Conservation (phyloP, 345 rosid genomes). For the sweet orange (Citrus sinensis) region DNA sequence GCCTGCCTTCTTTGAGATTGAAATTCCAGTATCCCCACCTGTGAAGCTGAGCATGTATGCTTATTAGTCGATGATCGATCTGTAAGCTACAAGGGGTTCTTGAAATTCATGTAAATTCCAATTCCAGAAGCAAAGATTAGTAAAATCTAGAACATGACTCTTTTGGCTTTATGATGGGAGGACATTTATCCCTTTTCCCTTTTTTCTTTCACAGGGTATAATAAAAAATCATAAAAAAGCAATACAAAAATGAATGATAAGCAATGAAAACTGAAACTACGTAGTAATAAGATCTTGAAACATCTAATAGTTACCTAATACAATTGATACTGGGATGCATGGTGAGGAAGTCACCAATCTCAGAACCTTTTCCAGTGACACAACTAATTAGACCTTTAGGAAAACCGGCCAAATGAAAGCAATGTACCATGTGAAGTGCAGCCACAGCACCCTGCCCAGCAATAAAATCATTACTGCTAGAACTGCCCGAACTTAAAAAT, state of each 20-base stretch:
- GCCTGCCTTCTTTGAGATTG: slow-evolving; percentile 88
- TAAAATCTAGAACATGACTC: neutral
- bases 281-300: neutral
- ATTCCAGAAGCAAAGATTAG: neutral
- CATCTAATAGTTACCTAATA: slow-evolving; percentile 49
- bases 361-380: slow-evolving; percentile 93
- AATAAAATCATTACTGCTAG: neutral
- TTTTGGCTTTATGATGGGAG: neutral
- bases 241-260: neutral
- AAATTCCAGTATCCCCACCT: slow-evolving; percentile 89
- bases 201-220: neutral
- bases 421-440: slow-evolving; percentile 91
- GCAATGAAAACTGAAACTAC: neutral
- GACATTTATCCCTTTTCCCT: neutral
- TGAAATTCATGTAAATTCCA: neutral
- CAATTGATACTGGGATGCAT: slow-evolving; percentile 98
- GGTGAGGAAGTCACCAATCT: slow-evolving; percentile 95
- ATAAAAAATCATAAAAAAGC: neutral
- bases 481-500: neutral
- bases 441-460: slow-evolving; percentile 82
- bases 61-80: neutral
- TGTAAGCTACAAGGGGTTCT: neutral
- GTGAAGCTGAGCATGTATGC: slow-evolving; percentile 61
- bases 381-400: slow-evolving; percentile 92
- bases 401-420: slow-evolving; percentile 95